Conservation (phyloP, 2,329 filamentous ascomycete species). For the Fusarium algeriense region DNA sequence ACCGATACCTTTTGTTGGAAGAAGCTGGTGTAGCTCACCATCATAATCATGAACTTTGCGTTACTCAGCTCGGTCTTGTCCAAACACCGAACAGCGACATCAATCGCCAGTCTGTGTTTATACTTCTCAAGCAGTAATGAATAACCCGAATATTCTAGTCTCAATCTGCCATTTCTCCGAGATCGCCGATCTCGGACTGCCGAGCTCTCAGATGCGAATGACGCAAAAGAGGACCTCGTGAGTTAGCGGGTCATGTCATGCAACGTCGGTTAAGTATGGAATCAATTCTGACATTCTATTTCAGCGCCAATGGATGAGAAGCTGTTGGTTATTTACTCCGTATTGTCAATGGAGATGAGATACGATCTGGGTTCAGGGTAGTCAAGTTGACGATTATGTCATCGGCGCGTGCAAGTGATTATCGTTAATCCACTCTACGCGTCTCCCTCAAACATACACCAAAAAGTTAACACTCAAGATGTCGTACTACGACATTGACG, state of each 20-base stretch:
- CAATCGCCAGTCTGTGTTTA: neutral
- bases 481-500: slow-evolving; percentile 88
- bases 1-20: neutral
- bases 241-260: neutral
- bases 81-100: slow-evolving; percentile 22
- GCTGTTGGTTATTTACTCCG: neutral
- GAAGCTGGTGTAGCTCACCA: neutral
- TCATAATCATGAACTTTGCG: slow-evolving; percentile 15
- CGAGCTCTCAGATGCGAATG: slow-evolving; percentile 10
- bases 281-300: neutral
- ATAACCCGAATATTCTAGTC: neutral
- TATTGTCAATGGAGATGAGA: neutral
- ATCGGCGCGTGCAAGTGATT: slow-evolving; percentile 38
- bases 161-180: slow-evolving; percentile 11
- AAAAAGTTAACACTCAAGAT: slow-evolving; percentile 49
- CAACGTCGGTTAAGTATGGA: neutral
- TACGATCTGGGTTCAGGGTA: slow-evolving; percentile 13
- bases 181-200: slow-evolving; percentile 32
- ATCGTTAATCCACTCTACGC: slow-evolving; percentile 34
- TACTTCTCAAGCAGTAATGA: no score
- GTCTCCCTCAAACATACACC: slow-evolving; percentile 30
- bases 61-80: slow-evolving; percentile 12
- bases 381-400: slow-evolving; percentile 39
- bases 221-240: slow-evolving; percentile 1
- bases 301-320: neutral